Base-by-base conservation (phyloP, 495 filamentous ascomycete genomes). In the Hypoxylon crocopeplum region DNA sequence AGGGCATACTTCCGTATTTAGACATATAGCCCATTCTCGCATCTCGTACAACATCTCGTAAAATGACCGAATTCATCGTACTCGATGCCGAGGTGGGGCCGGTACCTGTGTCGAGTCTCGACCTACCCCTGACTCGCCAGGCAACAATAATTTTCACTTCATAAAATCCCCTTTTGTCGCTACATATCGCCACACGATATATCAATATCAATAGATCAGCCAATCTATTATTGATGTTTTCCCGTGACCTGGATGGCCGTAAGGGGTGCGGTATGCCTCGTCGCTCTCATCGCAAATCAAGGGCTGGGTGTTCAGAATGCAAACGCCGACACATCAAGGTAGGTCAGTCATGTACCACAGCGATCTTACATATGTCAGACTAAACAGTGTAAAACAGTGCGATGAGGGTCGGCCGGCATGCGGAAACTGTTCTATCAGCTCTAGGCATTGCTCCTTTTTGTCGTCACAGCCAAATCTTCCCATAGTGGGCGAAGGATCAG, bases 291-390 rank as follows among this genome's bases (percentile, higher is more conserved):
- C 40, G 39, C 13, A 63, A 63, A 32, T 63, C 59, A 22, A 47
- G 59, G 7, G 37, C 53, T 2, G 59, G 59, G 2, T 63, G 59
- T 44, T 37, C 52, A 30, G 59, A 63, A 32, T 63, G 59, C 50
- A 63, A 63, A 27, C 47, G 53, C 11, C 52, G 59, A 29, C 59
- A 63, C 47, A 63, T 63, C 36, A 63, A 63, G 59, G 59, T 62
- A 50, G 30, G 16, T 27, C 34, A 33, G 22, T 19, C 15, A 44
- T 22, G 13, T 17, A n/a, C n/a, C n/a, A 41, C 15, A 48, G 3
- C 32, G 10, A 44, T 42, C 11, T 13, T 1, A 15, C 1, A 8
- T 27, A 3, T 22, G 6, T 19, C 15, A 19, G 5, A 17, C 34
- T 45, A 42, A 36, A 58, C 37, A 11, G 7, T 12, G 6, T n/a